Conservation (phyloP, 306 rosid species). For the Casuarina equisetifolia region DNA sequence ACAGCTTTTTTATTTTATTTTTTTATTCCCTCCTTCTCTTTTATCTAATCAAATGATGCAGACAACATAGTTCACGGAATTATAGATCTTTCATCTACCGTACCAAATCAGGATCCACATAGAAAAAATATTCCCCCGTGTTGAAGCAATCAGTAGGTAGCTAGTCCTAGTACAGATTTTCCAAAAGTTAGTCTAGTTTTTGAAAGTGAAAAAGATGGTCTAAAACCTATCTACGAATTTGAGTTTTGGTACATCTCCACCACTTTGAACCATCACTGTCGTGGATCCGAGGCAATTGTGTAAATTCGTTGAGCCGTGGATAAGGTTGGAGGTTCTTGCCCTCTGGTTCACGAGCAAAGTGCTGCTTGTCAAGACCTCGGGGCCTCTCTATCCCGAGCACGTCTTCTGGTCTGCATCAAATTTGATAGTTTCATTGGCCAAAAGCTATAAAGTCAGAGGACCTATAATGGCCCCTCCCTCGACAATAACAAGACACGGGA, state of each 20-base stretch:
- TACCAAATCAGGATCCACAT: background rate
- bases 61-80: slow-evolving; percentile 1
- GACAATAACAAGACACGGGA: too few relatives aligned
- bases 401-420: slow-evolving; percentile 20
- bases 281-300: slow-evolving; percentile 3
- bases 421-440: background rate
- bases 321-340: slow-evolving; percentile 22
- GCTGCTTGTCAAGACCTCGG: slow-evolving; percentile 22
- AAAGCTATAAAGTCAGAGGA: background rate
- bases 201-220: slow-evolving; percentile 1
- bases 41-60: background rate
- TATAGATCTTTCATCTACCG: background rate
- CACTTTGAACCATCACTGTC: background rate
- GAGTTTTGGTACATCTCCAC: slow-evolving; percentile 23
- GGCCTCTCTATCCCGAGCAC: slow-evolving; percentile 18
- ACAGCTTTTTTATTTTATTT: background rate
- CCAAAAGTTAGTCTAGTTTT: slow-evolving; percentile 17
- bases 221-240: background rate
- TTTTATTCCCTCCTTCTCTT: too few relatives aligned
- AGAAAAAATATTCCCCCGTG: background rate
- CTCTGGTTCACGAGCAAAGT: slow-evolving; percentile 12
- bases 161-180: background rate
- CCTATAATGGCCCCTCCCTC: background rate
- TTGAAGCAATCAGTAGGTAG: background rate
- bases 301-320: slow-evolving; percentile 14